phyloP scores from a whole-genome alignment of 768 basidiomycete species.

The Saitozyma sp. region DNA sequence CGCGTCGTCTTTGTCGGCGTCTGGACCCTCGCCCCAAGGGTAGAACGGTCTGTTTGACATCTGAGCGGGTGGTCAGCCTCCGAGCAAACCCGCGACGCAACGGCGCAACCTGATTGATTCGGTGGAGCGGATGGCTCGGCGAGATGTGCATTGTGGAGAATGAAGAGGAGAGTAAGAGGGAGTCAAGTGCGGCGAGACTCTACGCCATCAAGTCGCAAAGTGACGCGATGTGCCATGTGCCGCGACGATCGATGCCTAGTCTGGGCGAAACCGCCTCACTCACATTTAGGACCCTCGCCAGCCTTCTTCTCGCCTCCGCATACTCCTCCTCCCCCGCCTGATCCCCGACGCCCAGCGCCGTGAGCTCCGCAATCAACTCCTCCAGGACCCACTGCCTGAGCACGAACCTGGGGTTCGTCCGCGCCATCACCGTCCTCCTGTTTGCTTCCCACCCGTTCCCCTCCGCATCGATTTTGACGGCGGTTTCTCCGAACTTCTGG shows the following conservation, averaged over 20 bases:
- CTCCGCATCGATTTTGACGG: not conserved
- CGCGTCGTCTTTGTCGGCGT: slow-evolving; percentile 59
- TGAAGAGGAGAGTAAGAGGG: not conserved
- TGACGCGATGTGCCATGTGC: no score
- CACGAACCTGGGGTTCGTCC: slow-evolving; percentile 84
- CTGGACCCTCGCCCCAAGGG: slow-evolving; percentile 73
- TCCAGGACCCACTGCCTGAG: slow-evolving; percentile 94
- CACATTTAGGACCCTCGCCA: slow-evolving; percentile 81
- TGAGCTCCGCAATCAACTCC: slow-evolving; percentile 75
- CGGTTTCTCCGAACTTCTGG: not conserved
- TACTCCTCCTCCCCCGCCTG: slow-evolving; percentile 55
- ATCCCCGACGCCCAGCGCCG: slow-evolving; percentile 12
- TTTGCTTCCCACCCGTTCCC: slow-evolving; percentile 25
- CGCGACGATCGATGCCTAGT: no score
- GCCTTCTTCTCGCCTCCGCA: slow-evolving; percentile 62
- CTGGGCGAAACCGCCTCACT: slow-evolving; percentile 42
- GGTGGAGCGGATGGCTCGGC: no score
- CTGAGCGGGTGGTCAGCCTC: slow-evolving; percentile 50
- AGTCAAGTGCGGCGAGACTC: not conserved
- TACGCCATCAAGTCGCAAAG: not conserved
- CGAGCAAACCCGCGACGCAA: no score
- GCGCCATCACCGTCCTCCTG: slow-evolving; percentile 53
- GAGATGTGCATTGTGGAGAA: not conserved
- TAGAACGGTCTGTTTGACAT: slow-evolving; percentile 87
- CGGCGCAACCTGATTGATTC: no score